Percentiles rank a stretch among this genome's conserved stretches.
Conservation (phyloP, 768 basidiomycete genomes). For the Trametes cinnabarina region DNA sequence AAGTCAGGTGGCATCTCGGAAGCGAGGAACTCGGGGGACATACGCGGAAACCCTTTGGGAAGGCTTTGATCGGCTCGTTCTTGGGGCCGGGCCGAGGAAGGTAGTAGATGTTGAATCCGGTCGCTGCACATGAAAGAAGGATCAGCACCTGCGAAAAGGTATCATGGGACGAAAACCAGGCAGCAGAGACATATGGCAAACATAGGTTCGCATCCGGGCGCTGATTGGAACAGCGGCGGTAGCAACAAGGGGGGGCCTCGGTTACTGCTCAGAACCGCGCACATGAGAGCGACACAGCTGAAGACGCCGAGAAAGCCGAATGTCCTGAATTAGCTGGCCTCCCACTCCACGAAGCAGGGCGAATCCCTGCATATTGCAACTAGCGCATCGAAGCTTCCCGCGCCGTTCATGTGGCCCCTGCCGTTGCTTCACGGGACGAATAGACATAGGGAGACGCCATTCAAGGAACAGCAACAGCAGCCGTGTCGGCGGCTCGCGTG, state of each 20-base stretch:
- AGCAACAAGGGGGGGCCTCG: too few relatives aligned
- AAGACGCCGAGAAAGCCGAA: neutral
- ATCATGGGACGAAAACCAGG: neutral
- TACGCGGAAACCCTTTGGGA: slow-evolving; percentile 26
- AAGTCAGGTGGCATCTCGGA: neutral
- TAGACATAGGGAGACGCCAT: neutral
- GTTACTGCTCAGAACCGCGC: too few relatives aligned
- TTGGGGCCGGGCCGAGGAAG: slow-evolving; percentile 22
- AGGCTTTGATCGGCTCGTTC: slow-evolving; percentile 21
- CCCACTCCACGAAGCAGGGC: neutral
- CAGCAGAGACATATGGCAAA: too few relatives aligned
- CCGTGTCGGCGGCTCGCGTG: neutral
- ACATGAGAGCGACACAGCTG: neutral
- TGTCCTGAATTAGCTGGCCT: neutral
- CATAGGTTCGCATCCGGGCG: too few relatives aligned
- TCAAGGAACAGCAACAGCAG: neutral
- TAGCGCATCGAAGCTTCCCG: neutral
- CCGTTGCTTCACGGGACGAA: neutral
- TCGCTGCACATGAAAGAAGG: neutral
- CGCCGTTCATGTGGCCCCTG: neutral
- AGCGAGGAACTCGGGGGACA: neutral
- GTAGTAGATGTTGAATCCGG: slow-evolving; percentile 26
- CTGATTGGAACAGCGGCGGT: too few relatives aligned
- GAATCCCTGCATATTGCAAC: neutral
- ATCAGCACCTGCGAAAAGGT: neutral